Conservation (phyloP, 164 flowering plant genomes). For the Tetrastigma voinierianum region DNA sequence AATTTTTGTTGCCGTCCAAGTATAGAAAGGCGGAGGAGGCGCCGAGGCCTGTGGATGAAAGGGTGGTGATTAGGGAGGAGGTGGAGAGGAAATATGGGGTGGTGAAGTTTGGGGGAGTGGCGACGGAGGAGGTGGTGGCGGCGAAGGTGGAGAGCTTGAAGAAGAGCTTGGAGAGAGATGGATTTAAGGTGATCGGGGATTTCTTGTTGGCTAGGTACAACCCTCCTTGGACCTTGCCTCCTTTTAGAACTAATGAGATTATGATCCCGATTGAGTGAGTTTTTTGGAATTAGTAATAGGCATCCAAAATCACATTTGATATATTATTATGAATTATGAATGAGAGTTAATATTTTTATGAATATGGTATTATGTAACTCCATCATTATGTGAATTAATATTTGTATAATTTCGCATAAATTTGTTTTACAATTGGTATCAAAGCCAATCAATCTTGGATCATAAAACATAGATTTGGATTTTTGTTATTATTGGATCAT, state of each 20-base stretch:
- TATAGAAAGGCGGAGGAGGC: constrained; percentile 70
- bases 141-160: constrained; percentile 62
- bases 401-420: too few species aligned
- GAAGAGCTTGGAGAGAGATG: constrained; percentile 70
- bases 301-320: too few species aligned
- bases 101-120: constrained; percentile 71
- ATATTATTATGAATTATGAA: too few species aligned
- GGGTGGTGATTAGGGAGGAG: constrained; percentile 78
- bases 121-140: constrained; percentile 56
- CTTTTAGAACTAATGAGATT: constrained; percentile 78
- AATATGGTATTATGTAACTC: too few species aligned
- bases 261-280: constrained; percentile 67
- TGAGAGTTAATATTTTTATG: too few species aligned
- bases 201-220: constrained; percentile 74
- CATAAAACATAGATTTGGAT: too few species aligned
- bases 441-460: too few species aligned
- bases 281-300: too few species aligned
- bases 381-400: too few species aligned
- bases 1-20: constrained; percentile 65
- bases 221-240: constrained; percentile 83
- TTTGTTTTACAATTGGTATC: too few species aligned
- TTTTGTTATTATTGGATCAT: too few species aligned
- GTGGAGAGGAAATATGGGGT: constrained; percentile 77
- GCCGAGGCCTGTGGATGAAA: constrained; percentile 75
- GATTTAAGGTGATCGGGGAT: constrained; percentile 53